phyloP scores from a whole-genome alignment of 2,329 filamentous ascomycete genomes.

The Aspergillus sp. region DNA sequence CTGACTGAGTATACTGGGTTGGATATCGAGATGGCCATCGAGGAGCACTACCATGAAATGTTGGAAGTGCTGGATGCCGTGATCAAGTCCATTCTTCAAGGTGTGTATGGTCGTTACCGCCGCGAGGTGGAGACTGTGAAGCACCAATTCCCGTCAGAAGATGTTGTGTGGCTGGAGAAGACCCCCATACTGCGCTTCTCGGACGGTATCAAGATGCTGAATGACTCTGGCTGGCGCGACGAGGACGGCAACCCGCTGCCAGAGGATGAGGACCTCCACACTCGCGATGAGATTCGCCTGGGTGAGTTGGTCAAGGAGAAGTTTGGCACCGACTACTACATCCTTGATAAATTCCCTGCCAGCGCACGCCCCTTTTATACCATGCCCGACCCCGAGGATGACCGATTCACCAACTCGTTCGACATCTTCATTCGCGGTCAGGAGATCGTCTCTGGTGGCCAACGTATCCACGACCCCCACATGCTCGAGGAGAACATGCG shows the following conservation, averaged over 20 bases:
- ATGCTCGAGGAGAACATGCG: constrained; percentile 78
- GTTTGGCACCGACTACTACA: constrained; percentile 86
- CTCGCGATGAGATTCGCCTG: constrained; percentile 81
- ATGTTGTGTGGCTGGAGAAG: constrained; percentile 82
- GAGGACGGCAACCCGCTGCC: constrained; percentile 73
- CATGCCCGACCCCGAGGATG: constrained; percentile 75
- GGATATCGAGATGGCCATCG: constrained; percentile 89
- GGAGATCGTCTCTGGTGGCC: constrained; percentile 87
- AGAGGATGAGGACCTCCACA: constrained; percentile 77
- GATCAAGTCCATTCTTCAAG: constrained; percentile 76
- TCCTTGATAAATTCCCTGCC: constrained; percentile 88
- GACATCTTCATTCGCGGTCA: constrained; percentile 94
- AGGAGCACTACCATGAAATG: constrained; percentile 86
- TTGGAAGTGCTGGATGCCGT: constrained; percentile 75
- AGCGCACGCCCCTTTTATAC: constrained; percentile 88
- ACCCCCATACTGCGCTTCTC: constrained; percentile 79
- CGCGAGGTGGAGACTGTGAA: constrained; percentile 78
- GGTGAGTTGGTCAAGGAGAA: constrained; percentile 83
- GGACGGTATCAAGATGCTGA: constrained; percentile 78
- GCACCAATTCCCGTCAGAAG: constrained; percentile 80
- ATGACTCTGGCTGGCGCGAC: constrained; percentile 72
- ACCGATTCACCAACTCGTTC: constrained; percentile 81
- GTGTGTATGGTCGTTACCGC: constrained; percentile 67
- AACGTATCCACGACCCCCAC: constrained; percentile 81
- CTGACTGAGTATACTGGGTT: constrained; percentile 92